Evolutionary conservation across 139 green algal species (phyloP).

Genomic region (Dunaliella primolecta): DNA sequence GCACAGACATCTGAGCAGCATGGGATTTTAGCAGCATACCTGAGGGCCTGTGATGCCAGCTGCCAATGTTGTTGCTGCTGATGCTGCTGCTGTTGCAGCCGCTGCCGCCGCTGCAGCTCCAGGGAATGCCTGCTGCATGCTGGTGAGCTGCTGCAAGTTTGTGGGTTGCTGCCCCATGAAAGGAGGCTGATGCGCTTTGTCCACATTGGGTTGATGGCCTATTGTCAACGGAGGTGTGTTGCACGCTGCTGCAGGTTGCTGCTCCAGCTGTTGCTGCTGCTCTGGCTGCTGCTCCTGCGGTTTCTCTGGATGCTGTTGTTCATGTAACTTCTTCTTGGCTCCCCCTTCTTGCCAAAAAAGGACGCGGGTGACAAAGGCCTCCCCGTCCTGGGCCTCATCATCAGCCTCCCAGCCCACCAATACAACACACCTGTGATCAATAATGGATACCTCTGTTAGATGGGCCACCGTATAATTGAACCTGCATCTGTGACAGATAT

Average conservation of each 20-base stretch:
- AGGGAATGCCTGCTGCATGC: not conserved
- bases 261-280: conserved; percentile 24
- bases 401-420: not conserved
- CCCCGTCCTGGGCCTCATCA: not conserved
- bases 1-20: no score
- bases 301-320: not conserved
- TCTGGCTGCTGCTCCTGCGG: not conserved
- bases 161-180: not conserved
- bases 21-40: no score
- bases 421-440: not conserved
- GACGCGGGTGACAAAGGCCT: conserved; percentile 3
- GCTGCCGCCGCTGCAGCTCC: not conserved
- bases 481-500: no score
- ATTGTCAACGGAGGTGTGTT: no score
- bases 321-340: not conserved
- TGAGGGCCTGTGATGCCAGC: no score
- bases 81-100: no score
- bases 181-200: not conserved
- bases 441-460: no score
- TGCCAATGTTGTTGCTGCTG: no score
- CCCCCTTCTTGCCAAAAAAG: not conserved
- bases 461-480: no score
- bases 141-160: not conserved
- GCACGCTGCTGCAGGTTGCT: not conserved
- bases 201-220: no score